These are phyloP conservation scores for Rhizopus microsporus DNA, from an alignment of 371 early-diverging fungal genomes.

Conservation along the genomic window DNA sequence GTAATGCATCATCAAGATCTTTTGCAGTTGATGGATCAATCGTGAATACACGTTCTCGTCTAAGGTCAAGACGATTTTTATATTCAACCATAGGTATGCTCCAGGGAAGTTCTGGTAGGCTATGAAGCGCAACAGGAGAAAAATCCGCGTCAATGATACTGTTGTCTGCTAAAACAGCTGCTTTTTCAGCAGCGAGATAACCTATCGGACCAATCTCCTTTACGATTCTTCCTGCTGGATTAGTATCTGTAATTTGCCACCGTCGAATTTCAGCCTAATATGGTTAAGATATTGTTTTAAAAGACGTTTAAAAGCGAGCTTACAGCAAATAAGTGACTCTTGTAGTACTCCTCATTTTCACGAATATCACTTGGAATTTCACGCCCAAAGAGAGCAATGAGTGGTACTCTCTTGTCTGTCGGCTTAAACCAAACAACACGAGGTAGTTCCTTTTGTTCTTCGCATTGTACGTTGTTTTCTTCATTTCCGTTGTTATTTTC, in stretches of 20 bases:
- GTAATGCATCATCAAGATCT: conserved; percentile 95
- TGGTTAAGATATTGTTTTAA: neutral
- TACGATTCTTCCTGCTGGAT: conserved; percentile 63
- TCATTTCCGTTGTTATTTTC: neutral
- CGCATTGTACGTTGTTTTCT: too few relatives aligned
- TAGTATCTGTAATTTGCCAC: conserved; percentile 61
- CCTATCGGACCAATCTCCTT: conserved; percentile 63
- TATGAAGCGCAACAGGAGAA: conserved; percentile 49
- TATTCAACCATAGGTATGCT: conserved; percentile 66
- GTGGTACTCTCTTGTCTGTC: conserved; percentile 69
- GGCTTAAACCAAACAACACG: conserved; percentile 78
- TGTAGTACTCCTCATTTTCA: conserved; percentile 49
- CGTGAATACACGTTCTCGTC: conserved; percentile 70
- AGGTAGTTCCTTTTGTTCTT: conserved; percentile 8
- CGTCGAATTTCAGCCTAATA: conserved; percentile 48
- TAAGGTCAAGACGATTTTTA: conserved; percentile 67
- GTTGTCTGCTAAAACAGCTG: conserved; percentile 63
- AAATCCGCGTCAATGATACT: conserved; percentile 48
- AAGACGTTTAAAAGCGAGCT: neutral
- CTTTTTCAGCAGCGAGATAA: conserved; percentile 60
- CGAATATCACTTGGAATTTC: conserved; percentile 60
- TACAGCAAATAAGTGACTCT: conserved; percentile 41
- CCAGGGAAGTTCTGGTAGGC: conserved; percentile 67
- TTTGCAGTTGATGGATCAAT: conserved; percentile 93
- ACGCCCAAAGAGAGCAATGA: conserved; percentile 61